Conservation (phyloP, 2,329 filamentous ascomycete genomes). For the Elsinoe perseae region DNA sequence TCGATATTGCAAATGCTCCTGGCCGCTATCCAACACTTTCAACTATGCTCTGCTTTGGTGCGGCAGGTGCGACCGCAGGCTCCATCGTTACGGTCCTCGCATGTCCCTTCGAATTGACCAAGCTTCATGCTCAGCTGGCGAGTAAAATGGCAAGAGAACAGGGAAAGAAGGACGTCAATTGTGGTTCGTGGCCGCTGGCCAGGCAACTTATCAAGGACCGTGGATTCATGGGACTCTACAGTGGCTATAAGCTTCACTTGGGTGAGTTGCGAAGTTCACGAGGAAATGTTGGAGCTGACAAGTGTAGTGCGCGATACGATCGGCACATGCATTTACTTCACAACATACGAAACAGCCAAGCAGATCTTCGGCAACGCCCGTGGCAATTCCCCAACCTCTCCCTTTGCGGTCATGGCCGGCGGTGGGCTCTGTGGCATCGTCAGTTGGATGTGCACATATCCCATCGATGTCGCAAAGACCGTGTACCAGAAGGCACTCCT, state of each 20-base stretch:
- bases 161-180: slow-evolving; percentile 20
- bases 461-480: slow-evolving; percentile 74
- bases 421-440: slow-evolving; percentile 76
- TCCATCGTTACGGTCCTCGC: slow-evolving; percentile 72
- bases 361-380: slow-evolving; percentile 70
- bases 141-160: slow-evolving; percentile 56
- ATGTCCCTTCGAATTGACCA: slow-evolving; percentile 86
- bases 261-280: slow-evolving; percentile 43
- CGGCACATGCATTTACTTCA: slow-evolving; percentile 79
- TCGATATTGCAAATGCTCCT: slow-evolving; percentile 61
- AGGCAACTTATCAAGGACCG: slow-evolving; percentile 68
- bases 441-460: slow-evolving; percentile 66
- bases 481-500: slow-evolving; percentile 78
- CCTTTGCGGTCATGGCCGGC: slow-evolving; percentile 68
- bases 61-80: slow-evolving; percentile 70
- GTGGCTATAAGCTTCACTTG: slow-evolving; percentile 70
- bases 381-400: slow-evolving; percentile 65
- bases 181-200: slow-evolving; percentile 48
- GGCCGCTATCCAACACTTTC: slow-evolving; percentile 65
- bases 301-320: slow-evolving; percentile 67
- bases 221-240: slow-evolving; percentile 67
- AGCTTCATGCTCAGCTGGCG: slow-evolving; percentile 77
- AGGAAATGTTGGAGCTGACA: slow-evolving; percentile 8
- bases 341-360: slow-evolving; percentile 81
- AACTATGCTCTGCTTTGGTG: slow-evolving; percentile 68